Evolutionary conservation across 495 filamentous ascomycete species (phyloP).

Genomic region (Apiosordaria backusii): DNA sequence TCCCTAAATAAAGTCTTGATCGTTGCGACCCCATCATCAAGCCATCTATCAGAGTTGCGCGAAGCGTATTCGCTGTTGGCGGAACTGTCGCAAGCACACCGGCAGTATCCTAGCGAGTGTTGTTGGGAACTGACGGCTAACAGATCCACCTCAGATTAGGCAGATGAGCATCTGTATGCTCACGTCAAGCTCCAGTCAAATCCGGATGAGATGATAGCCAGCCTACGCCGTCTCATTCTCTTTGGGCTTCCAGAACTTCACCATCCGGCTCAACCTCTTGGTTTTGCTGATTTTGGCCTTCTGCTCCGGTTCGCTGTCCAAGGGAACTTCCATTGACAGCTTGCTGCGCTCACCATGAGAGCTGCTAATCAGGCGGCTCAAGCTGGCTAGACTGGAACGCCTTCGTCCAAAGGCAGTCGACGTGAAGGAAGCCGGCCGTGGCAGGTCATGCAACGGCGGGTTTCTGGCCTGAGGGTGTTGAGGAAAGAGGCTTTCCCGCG

Average conservation of each 20-base stretch:
- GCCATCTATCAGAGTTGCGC: background rate
- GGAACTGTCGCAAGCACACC: no score
- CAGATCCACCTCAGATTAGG: no score
- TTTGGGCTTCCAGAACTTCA: slow-evolving; percentile 77
- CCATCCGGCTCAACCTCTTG: slow-evolving; percentile 71
- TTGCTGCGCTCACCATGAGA: slow-evolving; percentile 77
- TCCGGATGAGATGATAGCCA: background rate
- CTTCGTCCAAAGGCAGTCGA: slow-evolving; percentile 66
- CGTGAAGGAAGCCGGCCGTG: slow-evolving; percentile 66
- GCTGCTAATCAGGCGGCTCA: slow-evolving; percentile 77
- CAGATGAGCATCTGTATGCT: no score
- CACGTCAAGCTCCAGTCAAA: no score
- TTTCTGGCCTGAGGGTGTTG: slow-evolving; percentile 32
- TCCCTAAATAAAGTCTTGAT: background rate
- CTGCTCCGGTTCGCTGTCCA: slow-evolving; percentile 56
- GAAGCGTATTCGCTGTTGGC: no score
- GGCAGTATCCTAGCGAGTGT: no score
- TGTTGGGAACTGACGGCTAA: no score
- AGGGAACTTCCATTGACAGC: slow-evolving; percentile 64
- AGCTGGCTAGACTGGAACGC: slow-evolving; percentile 77
- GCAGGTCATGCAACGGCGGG: slow-evolving; percentile 44
- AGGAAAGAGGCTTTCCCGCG: slow-evolving; percentile 55
- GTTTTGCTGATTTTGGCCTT: slow-evolving; percentile 63
- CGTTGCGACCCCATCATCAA: background rate
- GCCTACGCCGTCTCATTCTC: slow-evolving; percentile 27